Evolutionary conservation across 805 yeast genomes (phyloP).

Genomic region (Candida nanaspora): DNA sequence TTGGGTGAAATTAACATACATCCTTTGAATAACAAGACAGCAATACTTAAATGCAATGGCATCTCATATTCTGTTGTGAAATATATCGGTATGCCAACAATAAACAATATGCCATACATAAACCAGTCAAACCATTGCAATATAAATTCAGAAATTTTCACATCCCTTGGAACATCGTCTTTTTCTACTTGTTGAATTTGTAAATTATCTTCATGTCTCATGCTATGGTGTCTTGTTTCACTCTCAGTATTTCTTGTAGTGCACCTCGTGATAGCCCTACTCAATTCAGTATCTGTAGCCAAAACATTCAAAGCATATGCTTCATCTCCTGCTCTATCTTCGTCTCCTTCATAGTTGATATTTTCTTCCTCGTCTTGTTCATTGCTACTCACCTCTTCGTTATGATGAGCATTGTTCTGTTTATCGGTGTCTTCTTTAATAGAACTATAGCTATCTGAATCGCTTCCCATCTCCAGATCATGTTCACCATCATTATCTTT

Average conservation of each 20-base stretch:
- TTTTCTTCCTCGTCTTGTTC: slow-evolving; percentile 8
- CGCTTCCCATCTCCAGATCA: too few species aligned
- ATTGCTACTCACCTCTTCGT: background rate
- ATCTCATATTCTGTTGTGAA: slow-evolving; percentile 49
- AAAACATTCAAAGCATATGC: slow-evolving; percentile 17
- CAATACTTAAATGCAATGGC: slow-evolving; percentile 55
- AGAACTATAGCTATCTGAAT: background rate
- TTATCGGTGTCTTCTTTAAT: background rate
- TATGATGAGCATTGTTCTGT: background rate
- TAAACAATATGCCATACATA: slow-evolving; percentile 37
- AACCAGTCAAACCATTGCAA: slow-evolving; percentile 49
- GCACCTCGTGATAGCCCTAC: slow-evolving; percentile 5
- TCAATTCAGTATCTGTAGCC: slow-evolving; percentile 14
- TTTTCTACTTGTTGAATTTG: too few species aligned
- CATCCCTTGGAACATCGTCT: background rate
- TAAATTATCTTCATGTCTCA: too few species aligned
- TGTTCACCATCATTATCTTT: slow-evolving; percentile 12
- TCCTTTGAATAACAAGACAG: slow-evolving; percentile 48
- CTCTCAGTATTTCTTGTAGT: slow-evolving; percentile 1
- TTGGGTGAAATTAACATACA: slow-evolving; percentile 38
- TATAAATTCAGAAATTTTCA: slow-evolving; percentile 3
- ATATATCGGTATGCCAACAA: slow-evolving; percentile 55
- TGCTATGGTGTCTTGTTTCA: too few species aligned
- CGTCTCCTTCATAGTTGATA: slow-evolving; percentile 1
- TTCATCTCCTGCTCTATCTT: slow-evolving; percentile 15